A percentile compares a stretch with the other conserved stretches of the same genome.
These are phyloP conservation scores for Pelargonium citronellum DNA, from an alignment of 441 rosid genomes.

Conservation along the genomic window DNA sequence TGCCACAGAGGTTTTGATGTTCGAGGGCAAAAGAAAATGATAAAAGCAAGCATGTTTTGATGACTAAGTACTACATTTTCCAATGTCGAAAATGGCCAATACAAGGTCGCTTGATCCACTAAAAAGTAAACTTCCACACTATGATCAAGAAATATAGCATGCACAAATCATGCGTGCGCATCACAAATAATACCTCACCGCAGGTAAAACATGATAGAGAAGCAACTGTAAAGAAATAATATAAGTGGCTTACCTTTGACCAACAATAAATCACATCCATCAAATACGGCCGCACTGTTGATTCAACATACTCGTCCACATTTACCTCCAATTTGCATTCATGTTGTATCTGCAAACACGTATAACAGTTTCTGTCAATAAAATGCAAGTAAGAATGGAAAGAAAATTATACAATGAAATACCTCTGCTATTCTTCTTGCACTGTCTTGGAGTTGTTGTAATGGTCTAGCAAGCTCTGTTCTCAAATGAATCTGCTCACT, in stretches of 20 bases:
- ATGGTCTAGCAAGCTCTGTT: constrained; percentile 81
- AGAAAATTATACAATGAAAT: constrained; percentile 11
- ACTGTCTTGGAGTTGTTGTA: constrained; percentile 92
- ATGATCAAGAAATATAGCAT: not conserved
- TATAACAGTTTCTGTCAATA: constrained; percentile 9
- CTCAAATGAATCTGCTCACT: constrained; percentile 79
- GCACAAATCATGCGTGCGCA: not conserved
- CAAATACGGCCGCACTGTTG: constrained; percentile 84
- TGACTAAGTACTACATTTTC: too few species aligned
- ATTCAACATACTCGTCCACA: constrained; percentile 89
- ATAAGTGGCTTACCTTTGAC: constrained; percentile 62
- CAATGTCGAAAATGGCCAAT: too few species aligned
- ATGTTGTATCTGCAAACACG: constrained; percentile 66
- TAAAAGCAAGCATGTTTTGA: too few species aligned
- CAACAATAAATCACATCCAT: constrained; percentile 96
- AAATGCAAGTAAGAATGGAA: constrained; percentile 10
- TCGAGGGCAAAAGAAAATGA: too few species aligned
- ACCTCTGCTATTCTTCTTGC: constrained; percentile 98
- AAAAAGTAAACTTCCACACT: not conserved
- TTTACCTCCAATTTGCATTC: constrained; percentile 88
- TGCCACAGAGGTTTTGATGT: too few species aligned
- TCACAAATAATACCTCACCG: not conserved
- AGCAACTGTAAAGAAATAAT: not conserved
- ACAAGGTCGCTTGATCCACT: too few species aligned
- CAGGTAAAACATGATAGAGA: not conserved